These are phyloP conservation scores for Salicornia ramosissima DNA, from an alignment of 148 eudicot genomes.

Conservation along the genomic window DNA sequence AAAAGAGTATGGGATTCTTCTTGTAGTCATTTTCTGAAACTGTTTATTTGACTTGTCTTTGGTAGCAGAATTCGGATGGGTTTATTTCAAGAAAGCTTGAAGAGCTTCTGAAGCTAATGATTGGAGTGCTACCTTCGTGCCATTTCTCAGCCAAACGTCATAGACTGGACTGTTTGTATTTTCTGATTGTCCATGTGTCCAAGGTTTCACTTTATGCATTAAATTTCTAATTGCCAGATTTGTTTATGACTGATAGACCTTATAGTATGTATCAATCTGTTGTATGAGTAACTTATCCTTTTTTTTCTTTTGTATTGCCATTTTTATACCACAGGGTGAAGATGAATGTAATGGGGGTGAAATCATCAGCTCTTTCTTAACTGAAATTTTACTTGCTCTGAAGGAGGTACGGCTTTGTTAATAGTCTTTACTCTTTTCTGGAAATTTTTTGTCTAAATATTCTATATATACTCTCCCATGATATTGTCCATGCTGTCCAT, in stretches of 20 bases:
- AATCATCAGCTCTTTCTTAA: conserved; percentile 57
- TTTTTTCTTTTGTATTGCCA: neutral
- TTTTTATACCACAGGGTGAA: conserved; percentile 44
- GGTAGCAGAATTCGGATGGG: conserved; percentile 48
- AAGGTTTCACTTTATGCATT: conserved; percentile 43
- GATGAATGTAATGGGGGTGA: conserved; percentile 46
- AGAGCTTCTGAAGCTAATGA: conserved; percentile 64
- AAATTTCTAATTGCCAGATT: neutral
- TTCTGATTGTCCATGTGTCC: conserved; percentile 55
- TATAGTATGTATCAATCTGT: neutral
- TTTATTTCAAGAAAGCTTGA: conserved; percentile 57
- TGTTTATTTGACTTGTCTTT: conserved; percentile 11
- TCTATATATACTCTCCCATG: neutral
- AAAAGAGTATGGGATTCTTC: too few relatives aligned
- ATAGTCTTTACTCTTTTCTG: neutral
- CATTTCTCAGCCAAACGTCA: conserved; percentile 93
- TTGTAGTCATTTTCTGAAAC: neutral
- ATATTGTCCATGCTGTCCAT: neutral
- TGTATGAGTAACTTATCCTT: neutral
- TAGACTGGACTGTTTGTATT: conserved; percentile 87
- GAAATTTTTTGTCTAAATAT: neutral
- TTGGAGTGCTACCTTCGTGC: conserved; percentile 65
- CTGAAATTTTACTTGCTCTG: conserved; percentile 85
- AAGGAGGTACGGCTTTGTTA: conserved; percentile 62
- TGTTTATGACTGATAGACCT: too few relatives aligned